Evolutionary conservation across 441 rosid genomes (phyloP).

Genomic region (Pelargonium myrrhifolium): DNA sequence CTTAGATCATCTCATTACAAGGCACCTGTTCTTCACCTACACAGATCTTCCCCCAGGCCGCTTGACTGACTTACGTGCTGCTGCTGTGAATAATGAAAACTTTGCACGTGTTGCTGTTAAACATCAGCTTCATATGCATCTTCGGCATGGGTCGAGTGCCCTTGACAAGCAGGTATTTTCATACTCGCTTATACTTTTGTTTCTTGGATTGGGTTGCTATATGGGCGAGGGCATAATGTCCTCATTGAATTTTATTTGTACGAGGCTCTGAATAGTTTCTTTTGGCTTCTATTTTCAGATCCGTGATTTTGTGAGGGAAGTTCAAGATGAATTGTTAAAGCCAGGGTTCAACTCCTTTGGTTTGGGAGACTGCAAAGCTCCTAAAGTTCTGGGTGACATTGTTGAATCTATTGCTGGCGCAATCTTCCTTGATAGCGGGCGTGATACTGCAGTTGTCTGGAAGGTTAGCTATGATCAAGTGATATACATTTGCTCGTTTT

Average conservation of each 20-base stretch:
- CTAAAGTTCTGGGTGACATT: slow-evolving; percentile 97
- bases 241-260: neutral
- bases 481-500: neutral
- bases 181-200: slow-evolving; percentile 5
- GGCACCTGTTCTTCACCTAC: slow-evolving; percentile 85
- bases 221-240: neutral
- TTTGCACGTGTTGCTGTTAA: slow-evolving; percentile 98
- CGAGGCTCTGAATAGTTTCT: slow-evolving; percentile 12
- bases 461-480: slow-evolving; percentile 37
- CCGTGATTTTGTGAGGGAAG: slow-evolving; percentile 92
- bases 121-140: slow-evolving; percentile 84
- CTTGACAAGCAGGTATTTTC: slow-evolving; percentile 68
- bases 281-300: slow-evolving; percentile 43
- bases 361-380: slow-evolving; percentile 98
- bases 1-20: slow-evolving; percentile 90
- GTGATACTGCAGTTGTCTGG: slow-evolving; percentile 82
- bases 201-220: neutral
- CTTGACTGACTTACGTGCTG: slow-evolving; percentile 96
- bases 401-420: slow-evolving; percentile 98
- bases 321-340: slow-evolving; percentile 63
- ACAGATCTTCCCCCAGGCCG: slow-evolving; percentile 95
- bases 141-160: slow-evolving; percentile 95
- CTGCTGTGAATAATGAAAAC: slow-evolving; percentile 98
- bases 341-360: slow-evolving; percentile 97
- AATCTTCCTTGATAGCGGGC: slow-evolving; percentile 82